Conservation (phyloP, 169 alveolate species). For the Plasmodium coatneyi region DNA sequence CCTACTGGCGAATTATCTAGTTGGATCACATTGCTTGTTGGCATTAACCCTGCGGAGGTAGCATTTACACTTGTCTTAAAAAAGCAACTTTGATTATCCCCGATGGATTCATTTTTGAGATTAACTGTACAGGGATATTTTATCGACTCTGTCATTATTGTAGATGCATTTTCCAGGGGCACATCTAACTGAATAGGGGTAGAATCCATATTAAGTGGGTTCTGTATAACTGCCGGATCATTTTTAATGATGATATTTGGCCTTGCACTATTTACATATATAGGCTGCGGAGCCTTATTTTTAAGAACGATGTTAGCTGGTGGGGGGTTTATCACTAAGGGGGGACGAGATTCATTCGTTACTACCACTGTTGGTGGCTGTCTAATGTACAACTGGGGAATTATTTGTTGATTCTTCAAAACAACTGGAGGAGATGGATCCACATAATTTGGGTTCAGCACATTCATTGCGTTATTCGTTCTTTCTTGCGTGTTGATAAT, state of each 20-base stretch:
- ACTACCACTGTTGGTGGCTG: constrained; percentile 87
- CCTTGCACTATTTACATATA: constrained; percentile 83
- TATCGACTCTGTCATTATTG: constrained; percentile 48
- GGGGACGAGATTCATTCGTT: constrained; percentile 84
- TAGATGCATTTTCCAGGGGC: constrained; percentile 54
- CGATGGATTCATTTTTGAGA: constrained; percentile 9
- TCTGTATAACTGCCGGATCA: constrained; percentile 72
- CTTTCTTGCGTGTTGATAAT: constrained; percentile 29
- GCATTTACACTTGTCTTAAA: background rate
- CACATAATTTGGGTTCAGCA: constrained; percentile 44
- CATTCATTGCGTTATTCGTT: constrained; percentile 3
- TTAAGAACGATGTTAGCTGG: constrained; percentile 86
- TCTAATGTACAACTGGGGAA: constrained; percentile 82
- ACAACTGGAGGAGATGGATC: constrained; percentile 62
- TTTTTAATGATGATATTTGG: constrained; percentile 85
- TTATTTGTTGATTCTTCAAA: constrained; percentile 83
- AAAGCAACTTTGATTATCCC: constrained; percentile 16
- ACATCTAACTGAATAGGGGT: constrained; percentile 74
- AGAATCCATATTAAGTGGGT: constrained; percentile 73
- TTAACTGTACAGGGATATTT: constrained; percentile 25
- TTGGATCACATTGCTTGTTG: constrained; percentile 25
- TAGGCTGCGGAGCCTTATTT: constrained; percentile 87
- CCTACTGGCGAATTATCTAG: constrained; percentile 12
- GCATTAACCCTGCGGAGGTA: background rate
- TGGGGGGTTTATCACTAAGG: constrained; percentile 85